Evolutionary conservation across 345 rosid genomes (phyloP).

Genomic region (Adansonia digitata): DNA sequence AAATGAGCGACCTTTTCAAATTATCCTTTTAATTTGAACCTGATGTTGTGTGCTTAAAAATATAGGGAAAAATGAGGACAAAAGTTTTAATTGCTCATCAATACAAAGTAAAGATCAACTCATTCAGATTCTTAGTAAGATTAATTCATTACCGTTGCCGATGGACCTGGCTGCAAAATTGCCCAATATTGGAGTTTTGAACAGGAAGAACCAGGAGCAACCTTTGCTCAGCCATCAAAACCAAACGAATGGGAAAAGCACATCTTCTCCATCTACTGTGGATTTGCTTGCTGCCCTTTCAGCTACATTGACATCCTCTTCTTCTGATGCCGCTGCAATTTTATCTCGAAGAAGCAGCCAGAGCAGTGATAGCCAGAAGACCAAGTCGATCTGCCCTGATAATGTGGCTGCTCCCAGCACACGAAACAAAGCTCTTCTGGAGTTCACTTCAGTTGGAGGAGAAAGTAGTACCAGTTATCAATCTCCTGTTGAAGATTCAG

Average conservation of each 20-base stretch:
- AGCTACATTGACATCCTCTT: constrained; percentile 51
- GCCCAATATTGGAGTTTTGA: constrained; percentile 41
- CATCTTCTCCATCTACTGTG: constrained; percentile 58
- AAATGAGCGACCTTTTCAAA: background rate
- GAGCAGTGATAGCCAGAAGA: constrained; percentile 55
- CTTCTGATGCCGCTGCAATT: constrained; percentile 52
- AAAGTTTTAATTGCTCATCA: constrained; percentile 26
- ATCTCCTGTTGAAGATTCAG: constrained; percentile 71
- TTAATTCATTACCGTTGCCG: constrained; percentile 75
- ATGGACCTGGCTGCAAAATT: constrained; percentile 64
- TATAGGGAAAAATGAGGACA: constrained; percentile 56
- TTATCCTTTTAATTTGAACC: constrained; percentile 8
- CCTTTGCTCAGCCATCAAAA: constrained; percentile 33
- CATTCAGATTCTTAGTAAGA: constrained; percentile 68
- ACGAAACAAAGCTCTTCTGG: constrained; percentile 39
- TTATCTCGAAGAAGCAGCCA: constrained; percentile 59
- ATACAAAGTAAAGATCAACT: constrained; percentile 69
- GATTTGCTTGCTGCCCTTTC: constrained; percentile 78
- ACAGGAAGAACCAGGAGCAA: constrained; percentile 40
- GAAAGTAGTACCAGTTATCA: constrained; percentile 70
- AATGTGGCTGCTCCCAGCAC: constrained; percentile 29
- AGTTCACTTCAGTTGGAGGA: constrained; percentile 42
- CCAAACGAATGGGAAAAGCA: constrained; percentile 34
- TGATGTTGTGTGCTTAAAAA: constrained; percentile 7
- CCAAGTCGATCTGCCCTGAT: constrained; percentile 43